Evolutionary conservation across 148 eudicot species (phyloP).

Genomic region (Silene conica): DNA sequence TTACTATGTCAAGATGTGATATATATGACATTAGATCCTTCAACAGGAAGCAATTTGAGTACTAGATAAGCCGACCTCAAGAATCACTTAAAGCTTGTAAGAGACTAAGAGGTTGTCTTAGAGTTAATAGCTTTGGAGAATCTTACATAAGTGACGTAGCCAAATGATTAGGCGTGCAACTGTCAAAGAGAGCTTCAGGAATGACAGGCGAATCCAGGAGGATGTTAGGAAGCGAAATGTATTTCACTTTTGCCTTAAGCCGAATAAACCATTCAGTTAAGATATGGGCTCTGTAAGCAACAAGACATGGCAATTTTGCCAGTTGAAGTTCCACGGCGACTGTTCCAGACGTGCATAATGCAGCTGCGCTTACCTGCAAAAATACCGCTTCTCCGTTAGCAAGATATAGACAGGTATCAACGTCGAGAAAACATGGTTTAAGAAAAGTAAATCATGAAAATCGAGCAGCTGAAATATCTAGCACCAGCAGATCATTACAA

Average conservation of each 20-base stretch:
- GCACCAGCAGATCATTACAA: not conserved
- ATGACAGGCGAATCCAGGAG: conserved; percentile 61
- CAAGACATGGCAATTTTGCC: conserved; percentile 80
- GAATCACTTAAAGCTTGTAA: not conserved
- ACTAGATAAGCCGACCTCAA: no score
- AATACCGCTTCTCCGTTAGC: not conserved
- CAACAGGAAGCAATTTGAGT: no score
- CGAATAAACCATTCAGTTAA: conserved; percentile 77
- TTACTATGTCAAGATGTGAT: no score
- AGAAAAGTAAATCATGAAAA: not conserved
- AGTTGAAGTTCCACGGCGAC: conserved; percentile 87
- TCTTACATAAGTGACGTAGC: conserved; percentile 59
- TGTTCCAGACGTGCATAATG: conserved; percentile 90
- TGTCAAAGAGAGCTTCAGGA: conserved; percentile 84
- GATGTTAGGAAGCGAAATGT: conserved; percentile 83
- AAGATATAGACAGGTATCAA: not conserved
- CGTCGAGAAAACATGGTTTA: not conserved
- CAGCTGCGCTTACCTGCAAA: conserved; percentile 71
- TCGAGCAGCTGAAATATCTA: not conserved
- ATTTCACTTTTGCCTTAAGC: conserved; percentile 64
- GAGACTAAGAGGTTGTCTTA: not conserved
- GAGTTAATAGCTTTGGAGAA: not conserved
- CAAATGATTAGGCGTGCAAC: conserved; percentile 61
- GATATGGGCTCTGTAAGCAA: conserved; percentile 89
- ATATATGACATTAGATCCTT: no score